These are phyloP conservation scores for Sclerotiophoma versabilis DNA, from an alignment of 2,329 filamentous ascomycete species.

Conservation along the genomic window DNA sequence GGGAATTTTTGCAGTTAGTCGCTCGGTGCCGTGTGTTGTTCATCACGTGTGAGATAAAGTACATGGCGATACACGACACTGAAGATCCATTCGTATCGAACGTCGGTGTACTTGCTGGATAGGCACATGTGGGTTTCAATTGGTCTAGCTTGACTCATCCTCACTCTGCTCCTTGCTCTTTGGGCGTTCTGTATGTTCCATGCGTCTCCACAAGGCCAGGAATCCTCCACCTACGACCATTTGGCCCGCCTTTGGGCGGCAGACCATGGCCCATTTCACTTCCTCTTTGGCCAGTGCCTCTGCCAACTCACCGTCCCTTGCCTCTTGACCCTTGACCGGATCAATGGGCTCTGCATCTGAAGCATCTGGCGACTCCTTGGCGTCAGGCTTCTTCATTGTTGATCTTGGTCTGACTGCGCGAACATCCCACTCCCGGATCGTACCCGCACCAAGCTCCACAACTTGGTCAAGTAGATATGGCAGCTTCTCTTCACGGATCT, in stretches of 20 bases:
- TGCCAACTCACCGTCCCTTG: conserved; percentile 40
- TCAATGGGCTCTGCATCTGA: conserved; percentile 23
- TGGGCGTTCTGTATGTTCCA: conserved; percentile 42
- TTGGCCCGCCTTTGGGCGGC: conserved; percentile 47
- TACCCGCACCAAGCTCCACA: conserved; percentile 64
- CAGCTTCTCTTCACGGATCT: conserved; percentile 61
- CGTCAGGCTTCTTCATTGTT: conserved; percentile 28
- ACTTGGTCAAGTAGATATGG: conserved; percentile 66
- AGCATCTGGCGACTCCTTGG: conserved; percentile 20
- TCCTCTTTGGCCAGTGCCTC: conserved; percentile 33
- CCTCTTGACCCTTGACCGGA: conserved; percentile 29
- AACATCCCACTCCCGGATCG: conserved; percentile 70
- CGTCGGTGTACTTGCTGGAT: conserved; percentile 13
- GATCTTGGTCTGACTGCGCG: conserved; percentile 57
- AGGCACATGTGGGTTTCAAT: conserved; percentile 2
- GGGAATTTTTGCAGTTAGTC: conserved; percentile 13
- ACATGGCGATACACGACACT: conserved; percentile 3
- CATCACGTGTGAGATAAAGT: conserved; percentile 15
- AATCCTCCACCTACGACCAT: conserved; percentile 48
- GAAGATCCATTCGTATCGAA: neutral
- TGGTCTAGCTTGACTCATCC: conserved; percentile 8
- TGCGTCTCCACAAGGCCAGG: conserved; percentile 46
- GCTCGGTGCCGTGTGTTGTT: conserved; percentile 16
- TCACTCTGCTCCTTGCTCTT: conserved; percentile 11
- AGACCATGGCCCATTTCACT: conserved; percentile 47